These are phyloP conservation scores for Bodo saltans DNA, from an alignment of 78 protist genomes.

Conservation along the genomic window DNA sequence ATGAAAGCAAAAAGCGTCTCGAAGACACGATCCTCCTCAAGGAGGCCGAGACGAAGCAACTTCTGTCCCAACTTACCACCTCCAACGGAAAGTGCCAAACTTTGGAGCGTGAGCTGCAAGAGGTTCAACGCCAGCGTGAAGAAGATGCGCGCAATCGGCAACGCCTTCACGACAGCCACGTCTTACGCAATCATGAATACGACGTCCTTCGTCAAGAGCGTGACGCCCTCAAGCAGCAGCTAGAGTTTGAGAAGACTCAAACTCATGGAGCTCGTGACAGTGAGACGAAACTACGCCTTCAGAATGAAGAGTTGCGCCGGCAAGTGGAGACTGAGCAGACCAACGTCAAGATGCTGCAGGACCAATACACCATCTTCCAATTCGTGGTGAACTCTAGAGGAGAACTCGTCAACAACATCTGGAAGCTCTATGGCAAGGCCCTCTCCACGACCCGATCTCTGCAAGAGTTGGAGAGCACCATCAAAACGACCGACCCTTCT, in stretches of 20 bases:
- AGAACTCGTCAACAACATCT: not conserved
- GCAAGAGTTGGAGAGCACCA: not conserved
- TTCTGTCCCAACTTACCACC: too few relatives aligned
- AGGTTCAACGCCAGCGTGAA: too few relatives aligned
- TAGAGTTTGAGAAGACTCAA: not conserved
- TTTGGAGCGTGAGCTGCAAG: too few relatives aligned
- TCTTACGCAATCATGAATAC: not conserved
- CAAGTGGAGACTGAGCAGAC: not conserved
- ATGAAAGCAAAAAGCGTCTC: too few relatives aligned
- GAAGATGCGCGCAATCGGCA: too few relatives aligned
- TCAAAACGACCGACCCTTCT: not conserved
- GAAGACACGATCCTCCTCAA: too few relatives aligned
- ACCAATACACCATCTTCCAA: conserved; percentile 14
- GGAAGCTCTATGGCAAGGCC: not conserved
- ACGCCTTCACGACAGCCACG: not conserved
- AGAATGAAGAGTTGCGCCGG: not conserved
- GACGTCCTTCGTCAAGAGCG: not conserved
- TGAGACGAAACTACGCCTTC: not conserved
- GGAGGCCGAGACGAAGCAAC: too few relatives aligned
- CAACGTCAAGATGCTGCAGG: not conserved
- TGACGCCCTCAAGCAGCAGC: not conserved
- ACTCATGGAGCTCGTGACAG: not conserved
- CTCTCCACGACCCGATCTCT: not conserved
- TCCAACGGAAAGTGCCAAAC: too few relatives aligned
- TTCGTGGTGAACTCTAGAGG: not conserved